Evolutionary conservation across 352 stramenopile genomes (phyloP), one percentile per base, ranked within the genome.

Genomic region (Phytophthora citricola): DNA sequence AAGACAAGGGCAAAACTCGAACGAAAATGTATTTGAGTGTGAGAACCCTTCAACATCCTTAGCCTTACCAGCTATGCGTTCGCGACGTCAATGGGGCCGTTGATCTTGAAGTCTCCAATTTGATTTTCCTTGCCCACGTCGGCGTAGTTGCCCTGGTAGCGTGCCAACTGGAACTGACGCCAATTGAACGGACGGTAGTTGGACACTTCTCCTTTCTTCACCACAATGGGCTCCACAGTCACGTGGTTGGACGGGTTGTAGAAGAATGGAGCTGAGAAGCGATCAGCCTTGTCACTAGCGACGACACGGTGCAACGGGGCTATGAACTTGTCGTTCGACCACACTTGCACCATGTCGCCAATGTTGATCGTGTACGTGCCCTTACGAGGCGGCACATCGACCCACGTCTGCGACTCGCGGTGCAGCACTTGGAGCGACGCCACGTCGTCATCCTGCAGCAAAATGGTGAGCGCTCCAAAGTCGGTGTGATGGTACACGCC

Each of bases 71-170:
- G 17, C 17, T 55, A 63, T 26, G 32, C 31, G 8, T 56, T 48
- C 9, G 32, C 56, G 6, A 48, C 55, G 24, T 65, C 40, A 79
- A 59, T 32, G 26, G 52, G 5, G 10, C 44, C 47, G 11, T 52
- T 20, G 6, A 62, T 50, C 29, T 67, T 67, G 49, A 75, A 98
- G 66, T 98, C 74, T 17, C 74, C 73, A 41, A 98, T 97, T 75
- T 98, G 92, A 58, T 98, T 92, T 54, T 98, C 94, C 12, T 83
- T 75, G n/a, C 93, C 92, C 15, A 89, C 59, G 81, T 98, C 86
- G 10, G 86, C 91, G 63, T 97, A 95, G 76, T 98, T 90, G 48
- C 94, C 92, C 11, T n/a, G 12, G 38, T 43, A 20, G 38, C 38
- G 38, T 43, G 38, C 14, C 38, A n/a, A 47, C 12, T 17, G 31